Conservation (phyloP, 2,329 filamentous ascomycete genomes). For the Fusarium sp. region DNA sequence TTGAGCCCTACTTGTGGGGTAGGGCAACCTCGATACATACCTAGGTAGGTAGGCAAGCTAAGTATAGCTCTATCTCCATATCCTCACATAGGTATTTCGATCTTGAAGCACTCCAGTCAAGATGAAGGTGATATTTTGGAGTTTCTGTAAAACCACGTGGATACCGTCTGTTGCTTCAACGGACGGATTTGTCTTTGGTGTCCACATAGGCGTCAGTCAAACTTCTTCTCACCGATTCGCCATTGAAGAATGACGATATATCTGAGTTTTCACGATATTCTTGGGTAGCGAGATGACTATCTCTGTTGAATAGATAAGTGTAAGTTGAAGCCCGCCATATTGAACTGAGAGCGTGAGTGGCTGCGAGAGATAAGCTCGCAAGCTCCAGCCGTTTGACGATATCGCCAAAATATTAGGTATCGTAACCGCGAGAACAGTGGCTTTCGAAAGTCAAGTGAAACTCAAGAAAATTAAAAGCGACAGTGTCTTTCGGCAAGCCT, state of each 20-base stretch:
- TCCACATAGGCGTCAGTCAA: background rate
- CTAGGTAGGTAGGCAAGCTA: too few relatives aligned
- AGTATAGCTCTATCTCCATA: background rate
- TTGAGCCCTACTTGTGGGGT: conserved; percentile 10
- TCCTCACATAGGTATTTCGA: background rate
- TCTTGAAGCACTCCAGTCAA: background rate
- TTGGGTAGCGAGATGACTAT: background rate
- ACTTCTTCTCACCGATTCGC: background rate
- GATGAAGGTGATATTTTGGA: background rate
- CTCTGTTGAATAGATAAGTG: background rate
- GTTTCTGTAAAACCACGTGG: background rate
- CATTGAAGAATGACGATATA: background rate
- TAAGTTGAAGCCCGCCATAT: background rate
- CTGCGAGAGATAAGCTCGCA: background rate
- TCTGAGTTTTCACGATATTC: background rate
- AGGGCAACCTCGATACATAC: conserved; percentile 3
- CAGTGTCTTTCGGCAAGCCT: background rate
- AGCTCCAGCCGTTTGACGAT: background rate
- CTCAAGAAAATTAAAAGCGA: background rate
- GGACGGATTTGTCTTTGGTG: background rate
- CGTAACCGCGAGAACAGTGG: background rate
- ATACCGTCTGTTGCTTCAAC: background rate
- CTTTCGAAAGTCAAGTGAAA: background rate
- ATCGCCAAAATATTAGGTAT: background rate
- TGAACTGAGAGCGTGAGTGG: background rate